Evolutionary conservation across 805 yeast species (phyloP), one percentile per base, ranked within the genome.

Genomic region (Schwanniomyces pseudopolymorphus): DNA sequence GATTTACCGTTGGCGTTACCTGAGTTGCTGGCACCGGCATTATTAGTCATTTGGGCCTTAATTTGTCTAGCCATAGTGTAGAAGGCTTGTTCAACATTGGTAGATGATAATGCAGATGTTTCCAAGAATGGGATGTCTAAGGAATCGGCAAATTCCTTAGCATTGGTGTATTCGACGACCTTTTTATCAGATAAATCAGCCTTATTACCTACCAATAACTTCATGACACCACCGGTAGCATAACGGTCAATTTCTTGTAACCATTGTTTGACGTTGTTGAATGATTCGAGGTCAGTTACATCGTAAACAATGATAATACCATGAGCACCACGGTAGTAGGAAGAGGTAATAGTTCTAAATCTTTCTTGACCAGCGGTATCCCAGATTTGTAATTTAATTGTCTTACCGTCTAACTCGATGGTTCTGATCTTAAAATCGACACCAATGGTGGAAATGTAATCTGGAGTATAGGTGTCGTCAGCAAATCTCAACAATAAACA

Each of bases 351-450:
- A 43, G 99, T 94, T 73, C 98, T 85, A 76, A 94, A 94, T 60
- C 99, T 79, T 70, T 94, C 99, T 75, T 94, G 99, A 40, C 99
- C 99, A 10, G 98, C 99, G 46, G 99, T 94, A 67, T 94, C 99
- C 99, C 99, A 94, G 64, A 94, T 92, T 75, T 94, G 99, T 64
- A 94, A 80, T 74, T 94, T 94, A 66, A 94, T 94, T 45, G 96
- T 89, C 77, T 94, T 94, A 55, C 98, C 98, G 59, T 94, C 97
- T 50, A 94, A 78, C 66, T 94, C 98, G 46, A 87, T 86, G 42
- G 94, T 87, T 74, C 90, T 84, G 66, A 87, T 87, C 66, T 82
- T 82, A 78, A 94, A 94, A 68, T 94, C 99, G 44, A 94, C 98
- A 47, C 99, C 99, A 65, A 94, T 94, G 39, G 99, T 94, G 47